These are phyloP conservation scores for Leptographium lundbergii DNA, from an alignment of 2,329 filamentous ascomycete genomes.

Conservation along the genomic window DNA sequence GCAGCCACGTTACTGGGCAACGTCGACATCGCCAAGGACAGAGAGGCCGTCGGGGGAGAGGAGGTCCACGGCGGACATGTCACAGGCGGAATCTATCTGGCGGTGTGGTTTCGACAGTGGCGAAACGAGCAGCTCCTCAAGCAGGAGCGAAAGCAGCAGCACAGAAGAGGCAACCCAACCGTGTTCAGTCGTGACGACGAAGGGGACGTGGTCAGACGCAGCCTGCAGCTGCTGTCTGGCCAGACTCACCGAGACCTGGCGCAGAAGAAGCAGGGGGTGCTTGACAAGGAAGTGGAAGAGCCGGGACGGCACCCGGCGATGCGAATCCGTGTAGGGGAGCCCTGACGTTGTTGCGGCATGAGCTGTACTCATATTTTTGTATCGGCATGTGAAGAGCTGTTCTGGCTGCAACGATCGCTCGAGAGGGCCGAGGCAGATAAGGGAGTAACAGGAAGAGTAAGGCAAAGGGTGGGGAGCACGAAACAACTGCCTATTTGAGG, in stretches of 20 bases:
- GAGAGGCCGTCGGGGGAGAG: background rate
- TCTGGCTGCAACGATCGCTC: too few species aligned
- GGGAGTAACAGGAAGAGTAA: too few species aligned
- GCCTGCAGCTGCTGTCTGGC: background rate
- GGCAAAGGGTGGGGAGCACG: too few species aligned
- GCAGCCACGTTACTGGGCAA: conserved; percentile 20
- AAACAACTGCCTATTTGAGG: too few species aligned
- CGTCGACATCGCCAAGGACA: conserved; percentile 17
- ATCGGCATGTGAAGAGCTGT: too few species aligned
- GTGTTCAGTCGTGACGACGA: background rate
- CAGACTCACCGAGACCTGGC: background rate
- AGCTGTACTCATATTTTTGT: too few species aligned
- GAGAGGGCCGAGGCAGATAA: too few species aligned
- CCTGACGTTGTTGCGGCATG: background rate
- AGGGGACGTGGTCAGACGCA: background rate
- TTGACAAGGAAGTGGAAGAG: background rate
- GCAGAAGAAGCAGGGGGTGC: background rate
- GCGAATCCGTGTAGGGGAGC: background rate
- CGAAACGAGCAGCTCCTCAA: background rate
- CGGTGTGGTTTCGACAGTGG: background rate
- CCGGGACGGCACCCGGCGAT: background rate
- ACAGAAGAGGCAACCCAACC: background rate
- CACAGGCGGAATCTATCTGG: conserved; percentile 4
- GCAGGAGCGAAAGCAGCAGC: background rate
- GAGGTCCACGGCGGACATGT: background rate